phyloP scores from a whole-genome alignment of 768 basidiomycete species.

The Agaricus sinodeliciosus region DNA sequence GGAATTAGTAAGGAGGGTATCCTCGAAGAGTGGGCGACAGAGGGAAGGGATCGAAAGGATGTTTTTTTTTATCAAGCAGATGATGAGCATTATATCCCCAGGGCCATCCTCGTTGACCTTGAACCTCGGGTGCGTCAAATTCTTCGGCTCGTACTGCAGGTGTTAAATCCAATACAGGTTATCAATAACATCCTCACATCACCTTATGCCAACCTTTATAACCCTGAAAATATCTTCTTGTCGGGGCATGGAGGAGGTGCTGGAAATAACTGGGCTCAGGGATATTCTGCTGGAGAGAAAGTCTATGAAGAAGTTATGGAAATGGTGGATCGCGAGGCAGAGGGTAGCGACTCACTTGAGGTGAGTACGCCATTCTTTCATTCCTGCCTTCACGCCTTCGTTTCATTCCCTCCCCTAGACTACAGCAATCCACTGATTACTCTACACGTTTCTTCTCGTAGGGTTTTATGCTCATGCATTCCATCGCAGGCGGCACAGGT shows the following conservation, averaged over 20 bases:
- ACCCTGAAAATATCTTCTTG: slow-evolving; percentile 95
- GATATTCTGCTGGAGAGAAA: slow-evolving; percentile 83
- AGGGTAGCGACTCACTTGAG: slow-evolving; percentile 95
- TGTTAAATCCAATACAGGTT: slow-evolving; percentile 47
- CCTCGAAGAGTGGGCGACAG: slow-evolving; percentile 94
- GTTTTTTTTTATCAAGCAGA: slow-evolving; percentile 99
- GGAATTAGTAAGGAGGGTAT: slow-evolving; percentile 95
- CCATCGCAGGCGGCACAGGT: slow-evolving; percentile 97
- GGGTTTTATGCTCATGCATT: slow-evolving; percentile 99
- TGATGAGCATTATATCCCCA: slow-evolving; percentile 97
- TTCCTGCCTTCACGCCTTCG: not conserved
- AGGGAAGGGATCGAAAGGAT: slow-evolving; percentile 95
- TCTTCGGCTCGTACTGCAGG: not conserved
- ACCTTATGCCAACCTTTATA: slow-evolving; percentile 86
- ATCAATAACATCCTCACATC: slow-evolving; percentile 92
- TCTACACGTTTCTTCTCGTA: slow-evolving; percentile 23
- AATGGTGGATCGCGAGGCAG: slow-evolving; percentile 97
- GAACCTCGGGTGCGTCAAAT: slow-evolving; percentile 77
- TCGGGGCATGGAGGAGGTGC: slow-evolving; percentile 98
- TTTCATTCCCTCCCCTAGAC: not conserved
- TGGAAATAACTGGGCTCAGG: slow-evolving; percentile 98
- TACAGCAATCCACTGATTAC: not conserved
- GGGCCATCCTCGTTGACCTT: slow-evolving; percentile 92
- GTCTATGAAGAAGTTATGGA: slow-evolving; percentile 97
- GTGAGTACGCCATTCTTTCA: slow-evolving; percentile 32